Base-by-base conservation (phyloP, 345 rosid genomes). In the Camelina laxa region DNA sequence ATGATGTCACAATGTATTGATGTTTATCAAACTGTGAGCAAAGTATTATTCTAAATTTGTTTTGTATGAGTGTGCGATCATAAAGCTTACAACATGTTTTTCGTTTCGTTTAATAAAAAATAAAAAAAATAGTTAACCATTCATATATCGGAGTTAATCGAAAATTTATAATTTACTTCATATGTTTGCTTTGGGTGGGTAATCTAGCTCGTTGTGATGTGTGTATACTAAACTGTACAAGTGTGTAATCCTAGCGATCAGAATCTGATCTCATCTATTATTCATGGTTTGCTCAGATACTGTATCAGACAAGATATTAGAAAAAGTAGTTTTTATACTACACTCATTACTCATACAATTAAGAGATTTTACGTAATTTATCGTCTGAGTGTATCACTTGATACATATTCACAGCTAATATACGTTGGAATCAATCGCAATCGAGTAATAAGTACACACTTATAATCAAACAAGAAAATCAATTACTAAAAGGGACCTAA, bases 381-480 rank as follows among this genome's bases (percentile, higher is more conserved):
- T 6, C 39, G 41, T 30, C 16, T 71, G 22, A 19, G 42, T 22
- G 16, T 70, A 19, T 63, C 27, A 55, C 15, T 44, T 27, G 30
- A 27, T 27, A 27, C 30, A 27, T 27, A 41, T 4, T 30, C 38
- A 54, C 56, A 55, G 11, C 64, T 45, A 74, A 48, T 22, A 5
- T n/a, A 48, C 51, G 16, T 14, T 48, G 50, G 41, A 47, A 12
- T 13, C 51, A n/a, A 10, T 47, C 12, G 21, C 53, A 47, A 58
- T 65, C 72, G 41, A 66, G 1, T 3, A 14, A 49, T 48, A 74
- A 38, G 10, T 60, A 49, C 42, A 24, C 21, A 17, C 50, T 13
- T 13, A 5, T 38, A 42, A 75, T 6, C 42, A 65, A 45, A 55
- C 12, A 49, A 24, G 15, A 67, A 70, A 20, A 60, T 8, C 56